Conservation (phyloP, 345 rosid genomes). For the Arabidopsis suecica region DNA sequence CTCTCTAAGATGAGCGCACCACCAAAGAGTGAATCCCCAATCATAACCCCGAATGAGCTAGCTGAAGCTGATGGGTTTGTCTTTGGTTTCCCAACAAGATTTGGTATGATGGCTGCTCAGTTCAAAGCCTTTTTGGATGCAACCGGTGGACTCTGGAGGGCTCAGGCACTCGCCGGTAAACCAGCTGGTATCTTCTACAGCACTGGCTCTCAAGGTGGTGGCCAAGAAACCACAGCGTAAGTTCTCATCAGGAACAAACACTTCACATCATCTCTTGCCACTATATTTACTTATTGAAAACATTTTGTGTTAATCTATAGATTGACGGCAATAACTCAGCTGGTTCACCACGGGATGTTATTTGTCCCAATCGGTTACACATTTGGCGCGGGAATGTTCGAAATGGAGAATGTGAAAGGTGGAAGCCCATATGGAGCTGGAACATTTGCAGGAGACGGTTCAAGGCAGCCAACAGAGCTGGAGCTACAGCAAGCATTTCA, state of each 20-base stretch:
- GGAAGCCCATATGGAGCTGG: slow-evolving; percentile 98
- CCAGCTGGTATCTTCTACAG: slow-evolving; percentile 97
- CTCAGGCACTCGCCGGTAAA: slow-evolving; percentile 93
- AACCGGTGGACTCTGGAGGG: slow-evolving; percentile 94
- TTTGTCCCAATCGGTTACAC: slow-evolving; percentile 94
- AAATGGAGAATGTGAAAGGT: slow-evolving; percentile 92
- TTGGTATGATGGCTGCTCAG: slow-evolving; percentile 99
- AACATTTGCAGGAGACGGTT: slow-evolving; percentile 89
- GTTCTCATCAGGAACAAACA: slow-evolving; percentile 34
- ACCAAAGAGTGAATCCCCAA: slow-evolving; percentile 80
- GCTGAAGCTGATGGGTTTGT: slow-evolving; percentile 92
- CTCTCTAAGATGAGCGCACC: slow-evolving; percentile 93
- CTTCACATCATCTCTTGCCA: slow-evolving; percentile 8
- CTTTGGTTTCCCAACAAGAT: slow-evolving; percentile 96
- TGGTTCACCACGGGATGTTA: slow-evolving; percentile 95
- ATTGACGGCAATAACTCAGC: slow-evolving; percentile 94
- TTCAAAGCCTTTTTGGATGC: slow-evolving; percentile 95
- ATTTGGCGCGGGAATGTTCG: slow-evolving; percentile 96
- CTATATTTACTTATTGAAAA: not conserved
- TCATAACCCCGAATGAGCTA: slow-evolving; percentile 72
- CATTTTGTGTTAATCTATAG: slow-evolving; percentile 46
- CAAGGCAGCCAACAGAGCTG: slow-evolving; percentile 82
- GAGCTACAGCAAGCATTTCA: slow-evolving; percentile 91
- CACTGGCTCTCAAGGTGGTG: slow-evolving; percentile 99
- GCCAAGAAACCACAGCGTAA: slow-evolving; percentile 98